These are phyloP conservation scores for Lepidium aucheri DNA, from an alignment of 345 rosid species.

Conservation along the genomic window DNA sequence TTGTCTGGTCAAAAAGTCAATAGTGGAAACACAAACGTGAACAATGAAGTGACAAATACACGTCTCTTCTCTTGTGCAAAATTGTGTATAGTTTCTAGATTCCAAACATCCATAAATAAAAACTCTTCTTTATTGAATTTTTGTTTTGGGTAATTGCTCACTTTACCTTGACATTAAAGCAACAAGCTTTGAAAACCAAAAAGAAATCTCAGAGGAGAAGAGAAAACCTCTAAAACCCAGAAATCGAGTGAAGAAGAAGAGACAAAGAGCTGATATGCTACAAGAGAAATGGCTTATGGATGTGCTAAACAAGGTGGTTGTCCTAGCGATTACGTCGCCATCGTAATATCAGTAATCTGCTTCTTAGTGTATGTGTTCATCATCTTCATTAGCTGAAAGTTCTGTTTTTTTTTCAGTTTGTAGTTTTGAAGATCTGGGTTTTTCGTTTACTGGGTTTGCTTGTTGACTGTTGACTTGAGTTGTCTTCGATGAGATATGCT, in stretches of 20 bases:
- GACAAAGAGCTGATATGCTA: background rate
- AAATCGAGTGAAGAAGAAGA: background rate
- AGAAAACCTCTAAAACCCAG: slow-evolving; percentile 4
- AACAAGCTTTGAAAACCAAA: slow-evolving; percentile 12
- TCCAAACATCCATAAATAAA: slow-evolving; percentile 5
- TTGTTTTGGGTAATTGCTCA: background rate
- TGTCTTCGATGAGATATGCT: background rate
- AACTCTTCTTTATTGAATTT: background rate
- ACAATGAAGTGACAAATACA: slow-evolving; percentile 13
- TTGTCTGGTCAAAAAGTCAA: slow-evolving; percentile 15
- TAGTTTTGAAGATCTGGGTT: slow-evolving; percentile 13
- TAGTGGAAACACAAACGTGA: slow-evolving; percentile 7
- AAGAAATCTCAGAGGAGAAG: background rate
- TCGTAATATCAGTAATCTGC: slow-evolving; percentile 47
- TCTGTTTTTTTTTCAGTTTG: background rate
- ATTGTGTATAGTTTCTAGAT: background rate
- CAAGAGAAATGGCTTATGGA: slow-evolving; percentile 32
- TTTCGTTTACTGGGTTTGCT: slow-evolving; percentile 13
- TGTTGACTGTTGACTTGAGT: slow-evolving; percentile 13
- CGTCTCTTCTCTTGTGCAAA: background rate
- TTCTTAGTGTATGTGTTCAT: slow-evolving; percentile 42
- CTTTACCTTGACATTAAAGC: slow-evolving; percentile 36
- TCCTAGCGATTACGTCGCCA: slow-evolving; percentile 73
- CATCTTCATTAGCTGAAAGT: background rate
- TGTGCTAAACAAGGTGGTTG: slow-evolving; percentile 73